phyloP scores from a whole-genome alignment of 805 yeast genomes.

The Spathaspora gorwiae region DNA sequence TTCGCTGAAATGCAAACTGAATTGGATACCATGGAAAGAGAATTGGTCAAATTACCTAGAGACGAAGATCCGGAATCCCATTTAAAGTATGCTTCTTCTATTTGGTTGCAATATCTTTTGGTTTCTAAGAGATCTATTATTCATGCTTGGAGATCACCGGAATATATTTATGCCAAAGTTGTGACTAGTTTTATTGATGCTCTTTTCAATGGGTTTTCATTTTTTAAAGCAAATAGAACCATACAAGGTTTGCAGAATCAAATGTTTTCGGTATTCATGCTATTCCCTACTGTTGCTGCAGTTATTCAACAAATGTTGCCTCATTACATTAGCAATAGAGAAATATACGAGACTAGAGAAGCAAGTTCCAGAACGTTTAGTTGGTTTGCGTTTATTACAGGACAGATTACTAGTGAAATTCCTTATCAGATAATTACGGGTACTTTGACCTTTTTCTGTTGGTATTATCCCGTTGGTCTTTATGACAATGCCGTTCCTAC shows the following conservation, averaged over 20 bases:
- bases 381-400: conserved; percentile 38
- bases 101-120: conserved; percentile 28
- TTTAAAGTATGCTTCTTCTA: conserved; percentile 23
- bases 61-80: conserved; percentile 22
- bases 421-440: conserved; percentile 44
- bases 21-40: conserved; percentile 58
- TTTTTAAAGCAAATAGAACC: conserved; percentile 57
- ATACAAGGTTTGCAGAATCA: conserved; percentile 64
- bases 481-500: conserved; percentile 48
- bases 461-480: conserved; percentile 58
- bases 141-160: conserved; percentile 52
- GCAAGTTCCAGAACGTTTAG: conserved; percentile 40
- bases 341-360: conserved; percentile 43
- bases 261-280: conserved; percentile 47
- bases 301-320: conserved; percentile 37
- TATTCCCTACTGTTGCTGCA: conserved; percentile 32
- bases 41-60: conserved; percentile 24
- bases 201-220: conserved; percentile 67
- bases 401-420: conserved; percentile 41
- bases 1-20: conserved; percentile 53
- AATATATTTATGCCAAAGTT: conserved; percentile 58
- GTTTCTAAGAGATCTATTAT: conserved; percentile 20
- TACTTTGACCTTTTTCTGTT: conserved; percentile 32
- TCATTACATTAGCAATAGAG: conserved; percentile 40
- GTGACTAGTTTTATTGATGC: conserved; percentile 51